Conservation (phyloP, 2,329 filamentous ascomycete genomes). For the Aspergillus sp. region DNA sequence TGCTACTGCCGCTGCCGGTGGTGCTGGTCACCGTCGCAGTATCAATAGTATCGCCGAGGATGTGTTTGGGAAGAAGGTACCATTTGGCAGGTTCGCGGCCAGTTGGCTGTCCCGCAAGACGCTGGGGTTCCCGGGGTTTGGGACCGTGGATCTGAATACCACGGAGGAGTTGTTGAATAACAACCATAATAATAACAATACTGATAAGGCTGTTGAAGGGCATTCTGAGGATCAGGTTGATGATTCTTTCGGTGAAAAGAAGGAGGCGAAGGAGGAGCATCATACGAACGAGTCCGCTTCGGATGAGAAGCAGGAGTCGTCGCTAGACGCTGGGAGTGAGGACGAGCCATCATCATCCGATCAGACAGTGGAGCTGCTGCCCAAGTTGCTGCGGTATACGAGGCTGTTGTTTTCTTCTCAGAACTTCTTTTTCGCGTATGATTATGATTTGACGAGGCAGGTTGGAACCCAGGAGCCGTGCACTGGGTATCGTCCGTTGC, state of each 20-base stretch:
- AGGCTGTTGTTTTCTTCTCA: constrained; percentile 68
- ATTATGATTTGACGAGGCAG: constrained; percentile 77
- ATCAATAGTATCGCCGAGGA: constrained; percentile 67
- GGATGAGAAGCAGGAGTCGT: neutral
- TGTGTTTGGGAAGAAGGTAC: constrained; percentile 72
- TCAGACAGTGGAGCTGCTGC: constrained; percentile 55
- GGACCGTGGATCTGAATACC: constrained; percentile 53
- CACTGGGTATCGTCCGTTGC: constrained; percentile 51
- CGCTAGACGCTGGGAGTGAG: neutral
- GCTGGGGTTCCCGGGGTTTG: constrained; percentile 64
- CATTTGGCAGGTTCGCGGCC: constrained; percentile 81
- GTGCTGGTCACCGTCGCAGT: constrained; percentile 21
- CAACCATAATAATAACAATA: neutral
- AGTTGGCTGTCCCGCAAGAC: constrained; percentile 84
- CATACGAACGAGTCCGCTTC: too few relatives aligned
- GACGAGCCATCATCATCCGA: constrained; percentile 11
- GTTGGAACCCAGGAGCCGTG: constrained; percentile 35
- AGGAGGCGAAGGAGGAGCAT: constrained; percentile 4
- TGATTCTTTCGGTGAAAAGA: neutral
- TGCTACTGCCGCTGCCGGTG: constrained; percentile 7
- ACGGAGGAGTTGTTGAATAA: constrained; percentile 15
- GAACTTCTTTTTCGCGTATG: constrained; percentile 94
- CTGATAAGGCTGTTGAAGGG: neutral
- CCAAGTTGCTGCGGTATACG: constrained; percentile 75
- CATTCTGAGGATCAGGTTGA: neutral